Evolutionary conservation across 2,329 filamentous ascomycete species (phyloP).

Genomic region (Zymoseptoria pseudotritici): DNA sequence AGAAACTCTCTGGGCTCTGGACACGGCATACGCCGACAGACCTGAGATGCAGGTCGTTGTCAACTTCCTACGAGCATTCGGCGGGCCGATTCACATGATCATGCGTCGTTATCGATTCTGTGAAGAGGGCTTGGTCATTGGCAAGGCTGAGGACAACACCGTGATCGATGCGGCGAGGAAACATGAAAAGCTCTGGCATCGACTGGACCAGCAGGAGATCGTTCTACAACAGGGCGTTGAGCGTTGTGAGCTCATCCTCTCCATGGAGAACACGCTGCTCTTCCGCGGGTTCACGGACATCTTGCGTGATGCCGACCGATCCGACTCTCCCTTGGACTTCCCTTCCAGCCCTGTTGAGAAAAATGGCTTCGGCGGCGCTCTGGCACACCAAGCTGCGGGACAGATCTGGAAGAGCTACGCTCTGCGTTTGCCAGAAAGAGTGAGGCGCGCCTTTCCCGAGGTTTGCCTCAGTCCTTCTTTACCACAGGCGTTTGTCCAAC

Average conservation of each 20-base stretch:
- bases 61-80: slow-evolving; percentile 27
- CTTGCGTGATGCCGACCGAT: slow-evolving; percentile 1
- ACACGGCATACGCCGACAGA: slow-evolving; percentile 18
- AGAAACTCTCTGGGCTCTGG: slow-evolving; percentile 31
- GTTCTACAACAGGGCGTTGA: not conserved
- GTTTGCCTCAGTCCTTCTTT: not conserved
- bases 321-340: not conserved
- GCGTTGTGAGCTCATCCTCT: slow-evolving; percentile 5
- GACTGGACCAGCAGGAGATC: slow-evolving; percentile 13
- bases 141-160: slow-evolving; percentile 20
- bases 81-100: slow-evolving; percentile 31
- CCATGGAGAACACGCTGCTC: slow-evolving; percentile 1
- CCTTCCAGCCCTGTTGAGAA: not conserved
- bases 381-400: not conserved
- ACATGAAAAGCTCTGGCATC: slow-evolving; percentile 31
- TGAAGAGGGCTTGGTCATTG: slow-evolving; percentile 28
- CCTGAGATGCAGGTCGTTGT: slow-evolving; percentile 5
- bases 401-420: slow-evolving; percentile 3
- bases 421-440: slow-evolving; percentile 1
- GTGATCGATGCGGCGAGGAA: slow-evolving; percentile 20
- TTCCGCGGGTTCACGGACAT: slow-evolving; percentile 5
- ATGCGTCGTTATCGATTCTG: slow-evolving; percentile 31
- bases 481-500: not conserved
- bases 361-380: slow-evolving; percentile 1
- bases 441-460: slow-evolving; percentile 8